These are phyloP conservation scores for Penicillium sp. DNA, from an alignment of 2,329 filamentous ascomycete genomes.

Conservation along the genomic window DNA sequence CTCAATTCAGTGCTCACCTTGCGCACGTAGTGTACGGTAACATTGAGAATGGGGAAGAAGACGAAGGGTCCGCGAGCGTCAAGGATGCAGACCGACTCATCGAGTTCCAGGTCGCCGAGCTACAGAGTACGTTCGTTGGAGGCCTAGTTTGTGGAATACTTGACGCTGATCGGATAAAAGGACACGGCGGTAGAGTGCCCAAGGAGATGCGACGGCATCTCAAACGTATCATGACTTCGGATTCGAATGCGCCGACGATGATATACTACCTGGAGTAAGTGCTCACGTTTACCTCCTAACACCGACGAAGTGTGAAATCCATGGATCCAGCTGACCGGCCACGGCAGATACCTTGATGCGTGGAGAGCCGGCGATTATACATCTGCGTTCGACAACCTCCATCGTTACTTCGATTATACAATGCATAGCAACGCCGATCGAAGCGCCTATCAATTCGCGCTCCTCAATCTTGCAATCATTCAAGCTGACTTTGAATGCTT, in stretches of 20 bases:
- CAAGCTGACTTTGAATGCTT: slow-evolving; percentile 94
- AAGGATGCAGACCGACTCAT: slow-evolving; percentile 76
- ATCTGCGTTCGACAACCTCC: slow-evolving; percentile 81
- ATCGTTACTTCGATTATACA: slow-evolving; percentile 95
- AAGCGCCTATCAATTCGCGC: slow-evolving; percentile 86
- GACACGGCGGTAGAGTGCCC: slow-evolving; percentile 71
- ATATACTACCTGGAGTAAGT: slow-evolving; percentile 66
- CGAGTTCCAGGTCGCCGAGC: slow-evolving; percentile 80
- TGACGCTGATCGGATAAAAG: slow-evolving; percentile 40
- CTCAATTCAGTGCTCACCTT: slow-evolving; percentile 47
- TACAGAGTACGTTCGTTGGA: slow-evolving; percentile 60
- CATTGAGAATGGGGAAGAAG: slow-evolving; percentile 38
- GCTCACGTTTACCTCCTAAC: no score
- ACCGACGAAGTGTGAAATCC: slow-evolving; percentile 3
- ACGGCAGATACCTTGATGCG: slow-evolving; percentile 71
- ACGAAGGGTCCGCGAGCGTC: slow-evolving; percentile 54
- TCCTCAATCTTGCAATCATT: slow-evolving; percentile 86
- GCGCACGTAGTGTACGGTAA: slow-evolving; percentile 48
- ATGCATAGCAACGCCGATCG: slow-evolving; percentile 72
- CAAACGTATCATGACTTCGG: slow-evolving; percentile 60
- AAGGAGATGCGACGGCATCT: slow-evolving; percentile 67
- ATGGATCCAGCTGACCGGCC: slow-evolving; percentile 3
- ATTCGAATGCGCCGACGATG: slow-evolving; percentile 63
- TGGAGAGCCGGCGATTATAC: slow-evolving; percentile 89
- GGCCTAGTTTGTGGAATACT: not conserved